Conservation (phyloP, 2,329 filamentous ascomycete species). For the Proliferodiscus dingleyae region DNA sequence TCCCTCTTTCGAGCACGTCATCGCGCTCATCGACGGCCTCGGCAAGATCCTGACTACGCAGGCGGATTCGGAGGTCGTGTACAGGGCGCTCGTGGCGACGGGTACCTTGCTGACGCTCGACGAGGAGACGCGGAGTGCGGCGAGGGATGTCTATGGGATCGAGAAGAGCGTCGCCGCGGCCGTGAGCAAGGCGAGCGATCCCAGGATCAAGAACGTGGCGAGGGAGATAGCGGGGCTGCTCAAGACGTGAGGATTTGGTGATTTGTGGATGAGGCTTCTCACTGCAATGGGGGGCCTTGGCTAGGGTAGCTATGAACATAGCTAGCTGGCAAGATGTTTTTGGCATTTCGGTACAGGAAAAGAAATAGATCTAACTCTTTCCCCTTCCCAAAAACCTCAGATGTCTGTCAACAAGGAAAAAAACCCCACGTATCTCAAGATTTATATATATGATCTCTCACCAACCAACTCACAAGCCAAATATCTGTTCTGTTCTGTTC, state of each 20-base stretch:
- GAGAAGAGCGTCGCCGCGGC: slow-evolving; percentile 42
- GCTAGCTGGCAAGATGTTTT: no score
- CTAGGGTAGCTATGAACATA: no score
- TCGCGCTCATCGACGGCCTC: slow-evolving; percentile 53
- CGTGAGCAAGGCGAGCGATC: slow-evolving; percentile 51
- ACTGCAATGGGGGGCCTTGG: no score
- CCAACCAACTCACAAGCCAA: no score
- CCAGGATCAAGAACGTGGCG: slow-evolving; percentile 54
- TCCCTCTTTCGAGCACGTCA: slow-evolving; percentile 36
- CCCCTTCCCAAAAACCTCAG: no score
- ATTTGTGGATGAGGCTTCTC: background rate
- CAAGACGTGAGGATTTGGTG: slow-evolving; percentile 10
- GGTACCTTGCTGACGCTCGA: slow-evolving; percentile 68
- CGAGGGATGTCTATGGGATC: slow-evolving; percentile 52
- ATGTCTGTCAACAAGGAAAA: no score
- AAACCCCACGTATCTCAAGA: no score
- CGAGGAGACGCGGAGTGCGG: slow-evolving; percentile 50
- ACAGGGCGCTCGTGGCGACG: slow-evolving; percentile 73
- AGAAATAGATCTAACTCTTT: no score
- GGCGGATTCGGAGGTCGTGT: slow-evolving; percentile 76
- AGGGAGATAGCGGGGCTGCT: slow-evolving; percentile 45
- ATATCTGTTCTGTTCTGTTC: no score
- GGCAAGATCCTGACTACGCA: slow-evolving; percentile 59
- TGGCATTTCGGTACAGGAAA: no score
- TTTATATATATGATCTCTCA: no score